Percentiles rank a stretch among this genome's conserved stretches.
Evolutionary conservation across 2,329 filamentous ascomycete species (phyloP).

Genomic region (Podosphaera xanthii): DNA sequence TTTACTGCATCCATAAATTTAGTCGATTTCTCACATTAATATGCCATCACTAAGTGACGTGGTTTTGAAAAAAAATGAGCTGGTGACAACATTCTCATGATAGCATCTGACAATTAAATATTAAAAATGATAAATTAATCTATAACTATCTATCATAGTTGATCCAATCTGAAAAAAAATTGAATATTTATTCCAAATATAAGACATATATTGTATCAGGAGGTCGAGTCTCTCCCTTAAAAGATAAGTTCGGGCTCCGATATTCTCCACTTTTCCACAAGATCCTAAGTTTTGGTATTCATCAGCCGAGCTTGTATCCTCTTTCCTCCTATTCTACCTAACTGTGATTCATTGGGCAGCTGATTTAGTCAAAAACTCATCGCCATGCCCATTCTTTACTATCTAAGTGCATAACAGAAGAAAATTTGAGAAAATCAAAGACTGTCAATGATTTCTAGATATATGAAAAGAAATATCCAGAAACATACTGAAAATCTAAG

Average conservation of each 20-base stretch:
- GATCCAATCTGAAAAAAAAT: background rate
- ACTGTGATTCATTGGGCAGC: background rate
- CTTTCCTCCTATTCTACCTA: background rate
- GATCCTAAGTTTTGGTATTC: background rate
- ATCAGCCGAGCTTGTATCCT: background rate
- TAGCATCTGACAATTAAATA: background rate
- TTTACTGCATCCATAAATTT: background rate
- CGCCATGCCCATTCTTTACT: too few species aligned
- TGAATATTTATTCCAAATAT: background rate
- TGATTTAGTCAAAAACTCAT: background rate
- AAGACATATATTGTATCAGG: background rate
- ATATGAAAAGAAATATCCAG: background rate
- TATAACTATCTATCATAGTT: background rate
- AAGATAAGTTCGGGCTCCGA: background rate
- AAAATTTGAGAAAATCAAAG: background rate
- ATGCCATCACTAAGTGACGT: background rate
- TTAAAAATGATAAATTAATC: background rate
- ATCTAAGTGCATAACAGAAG: background rate
- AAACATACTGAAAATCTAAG: background rate
- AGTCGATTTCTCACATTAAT: background rate
- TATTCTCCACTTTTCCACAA: background rate
- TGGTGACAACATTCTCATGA: background rate
- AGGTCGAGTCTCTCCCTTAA: background rate
- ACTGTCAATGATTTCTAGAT: background rate
- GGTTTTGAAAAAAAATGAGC: background rate